Evolutionary conservation across 192 early-diverging fungal species (phyloP).

Genomic region (Jimgerdemannia lactiflua): DNA sequence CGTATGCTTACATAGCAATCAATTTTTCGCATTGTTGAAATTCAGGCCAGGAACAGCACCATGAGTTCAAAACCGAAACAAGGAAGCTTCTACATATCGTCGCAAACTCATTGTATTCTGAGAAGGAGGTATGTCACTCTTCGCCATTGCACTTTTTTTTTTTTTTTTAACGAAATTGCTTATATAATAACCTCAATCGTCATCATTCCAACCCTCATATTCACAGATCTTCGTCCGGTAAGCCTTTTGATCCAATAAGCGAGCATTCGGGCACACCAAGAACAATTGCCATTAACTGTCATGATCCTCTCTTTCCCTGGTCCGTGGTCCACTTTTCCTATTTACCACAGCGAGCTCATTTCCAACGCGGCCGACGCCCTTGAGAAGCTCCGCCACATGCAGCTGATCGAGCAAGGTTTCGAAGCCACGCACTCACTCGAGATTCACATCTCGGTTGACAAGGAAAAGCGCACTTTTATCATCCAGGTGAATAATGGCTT

Average conservation of each 20-base stretch:
- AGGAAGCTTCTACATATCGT: constrained; percentile 60
- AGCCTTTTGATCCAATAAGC: neutral
- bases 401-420: constrained; percentile 32
- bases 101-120: constrained; percentile 62
- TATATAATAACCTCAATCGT: neutral
- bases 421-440: constrained; percentile 52
- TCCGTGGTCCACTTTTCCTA: neutral
- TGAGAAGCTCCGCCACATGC: constrained; percentile 57
- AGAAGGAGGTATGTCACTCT: constrained; percentile 46
- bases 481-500: constrained; percentile 34
- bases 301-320: neutral
- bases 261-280: no score
- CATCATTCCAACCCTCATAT: neutral
- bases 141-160: no score
- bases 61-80: constrained; percentile 62
- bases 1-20: no score
- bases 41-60: constrained; percentile 31
- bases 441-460: constrained; percentile 55
- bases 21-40: neutral
- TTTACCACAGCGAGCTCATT: constrained; percentile 46
- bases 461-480: constrained; percentile 45
- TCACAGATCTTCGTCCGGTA: neutral
- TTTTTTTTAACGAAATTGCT: no score
- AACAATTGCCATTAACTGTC: neutral
- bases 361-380: constrained; percentile 65